Conservation (phyloP, 2,329 filamentous ascomycete genomes). For the Myriangium duriaei region DNA sequence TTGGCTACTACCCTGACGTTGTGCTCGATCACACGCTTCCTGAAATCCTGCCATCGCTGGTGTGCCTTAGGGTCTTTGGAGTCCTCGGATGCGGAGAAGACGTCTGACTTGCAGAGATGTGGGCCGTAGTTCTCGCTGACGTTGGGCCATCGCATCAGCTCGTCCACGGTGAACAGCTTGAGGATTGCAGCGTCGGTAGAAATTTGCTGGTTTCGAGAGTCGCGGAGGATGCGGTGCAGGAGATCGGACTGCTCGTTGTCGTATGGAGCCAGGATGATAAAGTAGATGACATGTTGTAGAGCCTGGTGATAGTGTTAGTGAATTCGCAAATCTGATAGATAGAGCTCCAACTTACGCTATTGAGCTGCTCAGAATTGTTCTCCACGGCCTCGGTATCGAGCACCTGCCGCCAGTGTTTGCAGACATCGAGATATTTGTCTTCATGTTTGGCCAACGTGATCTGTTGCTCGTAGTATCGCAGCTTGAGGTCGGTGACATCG, state of each 20-base stretch:
- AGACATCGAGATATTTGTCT: slow-evolving; percentile 90
- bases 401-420: slow-evolving; percentile 96
- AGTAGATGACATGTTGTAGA: slow-evolving; percentile 92
- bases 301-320: slow-evolving; percentile 42
- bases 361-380: slow-evolving; percentile 73
- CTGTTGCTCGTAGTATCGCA: slow-evolving; percentile 94
- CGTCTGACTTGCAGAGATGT: slow-evolving; percentile 76
- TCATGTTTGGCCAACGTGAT: slow-evolving; percentile 93
- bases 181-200: slow-evolving; percentile 67
- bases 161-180: slow-evolving; percentile 86
- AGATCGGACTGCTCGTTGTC: slow-evolving; percentile 98
- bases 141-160: slow-evolving; percentile 97
- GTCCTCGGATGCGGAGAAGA: slow-evolving; percentile 58
- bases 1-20: slow-evolving; percentile 96
- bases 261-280: slow-evolving; percentile 88
- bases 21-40: slow-evolving; percentile 98
- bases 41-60: slow-evolving; percentile 82
- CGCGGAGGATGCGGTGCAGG: slow-evolving; percentile 80
- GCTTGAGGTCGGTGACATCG: slow-evolving; percentile 91
- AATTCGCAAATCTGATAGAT: neutral
- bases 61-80: slow-evolving; percentile 61
- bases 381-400: slow-evolving; percentile 93
- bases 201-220: slow-evolving; percentile 67
- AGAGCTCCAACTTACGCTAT: slow-evolving; percentile 49
- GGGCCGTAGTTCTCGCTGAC: slow-evolving; percentile 80